phyloP scores from a whole-genome alignment of 1,284 basidiomycete species.

The Neonothopanus nambi region DNA sequence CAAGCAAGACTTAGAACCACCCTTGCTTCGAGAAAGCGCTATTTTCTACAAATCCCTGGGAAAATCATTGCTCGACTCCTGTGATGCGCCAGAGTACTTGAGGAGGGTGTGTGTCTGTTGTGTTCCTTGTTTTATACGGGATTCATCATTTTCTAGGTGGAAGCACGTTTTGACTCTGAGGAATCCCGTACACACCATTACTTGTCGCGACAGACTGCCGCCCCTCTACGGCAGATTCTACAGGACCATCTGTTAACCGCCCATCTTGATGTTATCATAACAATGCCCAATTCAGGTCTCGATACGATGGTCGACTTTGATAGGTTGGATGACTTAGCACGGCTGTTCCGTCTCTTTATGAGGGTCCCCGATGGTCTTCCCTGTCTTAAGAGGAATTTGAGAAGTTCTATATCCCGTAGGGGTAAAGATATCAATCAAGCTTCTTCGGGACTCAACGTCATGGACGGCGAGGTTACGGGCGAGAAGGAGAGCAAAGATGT shows the following conservation, averaged over 20 bases:
- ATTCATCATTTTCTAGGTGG: slow-evolving; percentile 57
- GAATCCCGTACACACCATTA: slow-evolving; percentile 89
- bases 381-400: slow-evolving; percentile 69
- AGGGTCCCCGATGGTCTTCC: slow-evolving; percentile 72
- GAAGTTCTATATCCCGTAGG: slow-evolving; percentile 73
- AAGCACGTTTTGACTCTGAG: slow-evolving; percentile 83
- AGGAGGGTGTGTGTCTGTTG: slow-evolving; percentile 55
- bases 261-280: slow-evolving; percentile 76
- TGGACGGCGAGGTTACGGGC: slow-evolving; percentile 28
- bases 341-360: slow-evolving; percentile 80
- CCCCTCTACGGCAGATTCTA: slow-evolving; percentile 74
- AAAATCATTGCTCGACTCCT: slow-evolving; percentile 66
- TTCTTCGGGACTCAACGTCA: slow-evolving; percentile 39
- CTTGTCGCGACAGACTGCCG: slow-evolving; percentile 75
- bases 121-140: background rate
- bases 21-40: slow-evolving; percentile 77
- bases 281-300: slow-evolving; percentile 85
- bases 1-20: slow-evolving; percentile 83
- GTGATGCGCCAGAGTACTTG: slow-evolving; percentile 85
- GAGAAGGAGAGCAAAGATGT: slow-evolving; percentile 40
- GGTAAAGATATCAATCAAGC: slow-evolving; percentile 81
- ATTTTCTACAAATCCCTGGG: slow-evolving; percentile 85
- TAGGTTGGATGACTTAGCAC: slow-evolving; percentile 75
- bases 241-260: slow-evolving; percentile 78
- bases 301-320: slow-evolving; percentile 87